These are phyloP conservation scores for Candolleomyces efflorescens DNA, from an alignment of 768 basidiomycete species.

Conservation along the genomic window DNA sequence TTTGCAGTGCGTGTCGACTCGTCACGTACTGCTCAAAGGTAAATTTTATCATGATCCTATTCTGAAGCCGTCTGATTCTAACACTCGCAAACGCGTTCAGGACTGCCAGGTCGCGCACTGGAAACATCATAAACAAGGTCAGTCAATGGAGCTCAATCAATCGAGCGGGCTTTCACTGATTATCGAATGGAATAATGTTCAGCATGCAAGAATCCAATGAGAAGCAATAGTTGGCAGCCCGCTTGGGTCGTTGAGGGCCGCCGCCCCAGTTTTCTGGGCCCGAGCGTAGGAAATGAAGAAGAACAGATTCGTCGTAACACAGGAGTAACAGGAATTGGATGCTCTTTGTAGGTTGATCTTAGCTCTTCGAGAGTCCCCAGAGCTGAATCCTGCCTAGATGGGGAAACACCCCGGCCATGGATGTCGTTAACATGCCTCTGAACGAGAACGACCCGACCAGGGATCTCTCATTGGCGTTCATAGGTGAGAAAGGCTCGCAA, in stretches of 20 bases:
- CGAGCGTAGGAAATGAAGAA: not conserved
- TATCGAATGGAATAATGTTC: not conserved
- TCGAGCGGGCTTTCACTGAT: not conserved
- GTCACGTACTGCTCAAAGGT: slow-evolving; percentile 36
- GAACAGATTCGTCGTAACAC: not conserved
- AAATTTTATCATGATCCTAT: not conserved
- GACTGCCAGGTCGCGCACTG: slow-evolving; percentile 1
- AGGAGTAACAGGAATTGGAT: not conserved
- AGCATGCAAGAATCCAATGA: slow-evolving; percentile 16
- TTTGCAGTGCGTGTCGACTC: slow-evolving; percentile 22
- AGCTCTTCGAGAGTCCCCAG: not conserved
- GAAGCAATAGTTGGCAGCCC: slow-evolving; percentile 13
- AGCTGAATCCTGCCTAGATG: slow-evolving; percentile 6
- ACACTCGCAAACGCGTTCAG: not conserved
- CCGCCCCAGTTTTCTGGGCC: slow-evolving; percentile 11
- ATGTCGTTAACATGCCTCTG: slow-evolving; percentile 15
- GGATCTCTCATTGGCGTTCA: slow-evolving; percentile 17
- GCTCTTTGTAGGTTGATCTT: slow-evolving; percentile 2
- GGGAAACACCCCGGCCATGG: slow-evolving; percentile 21
- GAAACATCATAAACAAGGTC: slow-evolving; percentile 2
- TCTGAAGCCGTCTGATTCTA: not conserved
- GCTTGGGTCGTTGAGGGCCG: slow-evolving; percentile 13
- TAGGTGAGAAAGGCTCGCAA: slow-evolving; percentile 11
- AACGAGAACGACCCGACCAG: slow-evolving; percentile 13
- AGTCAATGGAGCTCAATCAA: not conserved